phyloP scores from a whole-genome alignment of 352 stramenopile genomes.

The Bremia lactucae region DNA sequence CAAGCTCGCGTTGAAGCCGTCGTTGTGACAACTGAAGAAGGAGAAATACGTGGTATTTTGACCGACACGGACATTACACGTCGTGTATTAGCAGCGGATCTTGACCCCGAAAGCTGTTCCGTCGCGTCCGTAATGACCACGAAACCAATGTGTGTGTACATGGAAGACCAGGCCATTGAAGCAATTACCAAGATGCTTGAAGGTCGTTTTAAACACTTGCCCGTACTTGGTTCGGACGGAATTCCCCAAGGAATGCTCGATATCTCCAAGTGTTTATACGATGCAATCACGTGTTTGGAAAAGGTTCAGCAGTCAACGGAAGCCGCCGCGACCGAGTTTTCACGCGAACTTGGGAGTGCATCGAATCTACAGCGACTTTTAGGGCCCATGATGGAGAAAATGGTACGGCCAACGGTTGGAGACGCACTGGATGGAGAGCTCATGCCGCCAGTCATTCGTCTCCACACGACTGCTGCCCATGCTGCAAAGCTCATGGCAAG shows the following conservation, averaged over 20 bases:
- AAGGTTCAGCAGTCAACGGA: constrained; percentile 82
- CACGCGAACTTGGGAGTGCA: constrained; percentile 52
- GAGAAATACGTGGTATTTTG: constrained; percentile 74
- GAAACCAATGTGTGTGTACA: constrained; percentile 68
- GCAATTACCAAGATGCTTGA: constrained; percentile 86
- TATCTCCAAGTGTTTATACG: constrained; percentile 85
- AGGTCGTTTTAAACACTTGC: constrained; percentile 81
- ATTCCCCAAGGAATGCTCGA: constrained; percentile 80
- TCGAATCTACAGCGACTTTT: constrained; percentile 66
- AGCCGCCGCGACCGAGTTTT: constrained; percentile 67
- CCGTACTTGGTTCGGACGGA: constrained; percentile 59
- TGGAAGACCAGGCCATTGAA: constrained; percentile 75
- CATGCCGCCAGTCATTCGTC: constrained; percentile 65
- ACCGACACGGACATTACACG: constrained; percentile 83
- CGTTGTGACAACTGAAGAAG: constrained; percentile 77
- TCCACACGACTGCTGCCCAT: constrained; percentile 55
- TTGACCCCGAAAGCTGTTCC: constrained; percentile 69
- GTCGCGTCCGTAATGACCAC: constrained; percentile 80
- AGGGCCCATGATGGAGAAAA: constrained; percentile 84
- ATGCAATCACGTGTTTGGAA: constrained; percentile 81
- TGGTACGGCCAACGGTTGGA: constrained; percentile 77
- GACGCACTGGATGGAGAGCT: constrained; percentile 71
- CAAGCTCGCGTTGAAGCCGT: constrained; percentile 76
- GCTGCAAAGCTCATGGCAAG: constrained; percentile 79
- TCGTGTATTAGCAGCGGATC: constrained; percentile 67